phyloP scores from a whole-genome alignment of 1,139 yeast species.

The Suhomyces bolitotheri region DNA sequence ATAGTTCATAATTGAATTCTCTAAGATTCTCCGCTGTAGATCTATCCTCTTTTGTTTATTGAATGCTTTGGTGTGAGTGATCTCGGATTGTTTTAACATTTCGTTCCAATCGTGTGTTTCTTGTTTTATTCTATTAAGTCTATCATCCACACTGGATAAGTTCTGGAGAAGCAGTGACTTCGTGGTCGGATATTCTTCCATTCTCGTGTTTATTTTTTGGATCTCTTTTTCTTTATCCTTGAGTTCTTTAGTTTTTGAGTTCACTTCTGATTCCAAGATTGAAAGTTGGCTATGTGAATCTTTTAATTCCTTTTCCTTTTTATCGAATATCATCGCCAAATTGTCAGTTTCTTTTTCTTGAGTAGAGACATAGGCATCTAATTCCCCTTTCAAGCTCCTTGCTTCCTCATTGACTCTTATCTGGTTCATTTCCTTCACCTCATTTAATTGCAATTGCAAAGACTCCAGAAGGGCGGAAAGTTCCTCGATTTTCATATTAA shows the following conservation, averaged over 20 bases:
- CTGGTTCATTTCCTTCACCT: constrained; percentile 15
- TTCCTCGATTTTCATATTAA: constrained; percentile 18
- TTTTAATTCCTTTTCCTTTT: constrained; percentile 13
- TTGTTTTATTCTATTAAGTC: constrained; percentile 8
- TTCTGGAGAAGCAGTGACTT: constrained; percentile 9
- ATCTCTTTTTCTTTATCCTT: constrained; percentile 11
- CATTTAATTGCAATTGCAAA: constrained; percentile 16
- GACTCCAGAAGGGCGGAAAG: constrained; percentile 17
- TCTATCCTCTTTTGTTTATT: constrained; percentile 25
- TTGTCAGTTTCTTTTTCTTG: constrained; percentile 20
- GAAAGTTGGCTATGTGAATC: constrained; percentile 8
- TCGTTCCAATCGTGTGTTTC: constrained; percentile 15
- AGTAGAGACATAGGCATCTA: constrained; percentile 17
- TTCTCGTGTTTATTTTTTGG: constrained; percentile 15
- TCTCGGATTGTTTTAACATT: constrained; percentile 9
- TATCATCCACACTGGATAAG: constrained; percentile 6
- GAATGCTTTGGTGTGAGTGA: constrained; percentile 14
- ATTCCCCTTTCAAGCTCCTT: constrained; percentile 21
- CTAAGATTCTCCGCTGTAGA: constrained; percentile 41
- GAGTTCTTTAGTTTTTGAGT: constrained; percentile 3
- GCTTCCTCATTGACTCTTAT: constrained; percentile 19
- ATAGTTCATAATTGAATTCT: constrained; percentile 54
- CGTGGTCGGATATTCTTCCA: constrained; percentile 17
- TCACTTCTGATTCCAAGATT: constrained; percentile 9
- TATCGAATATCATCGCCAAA: constrained; percentile 17